These are phyloP conservation scores for Colletotrichum tofieldiae DNA, from an alignment of 2,329 filamentous ascomycete species.

Conservation along the genomic window DNA sequence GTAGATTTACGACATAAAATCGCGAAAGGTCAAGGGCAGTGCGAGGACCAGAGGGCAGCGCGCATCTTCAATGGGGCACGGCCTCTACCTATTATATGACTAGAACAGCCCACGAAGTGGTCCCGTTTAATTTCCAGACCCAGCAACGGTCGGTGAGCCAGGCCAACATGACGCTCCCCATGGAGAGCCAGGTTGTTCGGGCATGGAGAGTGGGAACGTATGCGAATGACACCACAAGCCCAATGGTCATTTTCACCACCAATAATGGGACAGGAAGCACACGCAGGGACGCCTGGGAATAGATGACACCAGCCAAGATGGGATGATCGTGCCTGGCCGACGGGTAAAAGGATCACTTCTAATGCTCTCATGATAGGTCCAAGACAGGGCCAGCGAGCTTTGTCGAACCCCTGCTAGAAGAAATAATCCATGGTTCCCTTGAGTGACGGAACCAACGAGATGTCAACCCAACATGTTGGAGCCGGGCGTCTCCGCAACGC, in stretches of 20 bases:
- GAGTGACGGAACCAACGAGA: neutral
- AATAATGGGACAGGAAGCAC: slow-evolving; percentile 19
- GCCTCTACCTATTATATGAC: slow-evolving; percentile 24
- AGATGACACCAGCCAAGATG: slow-evolving; percentile 9
- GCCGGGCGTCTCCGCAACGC: slow-evolving; percentile 33
- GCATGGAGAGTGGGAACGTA: slow-evolving; percentile 25
- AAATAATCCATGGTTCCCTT: slow-evolving; percentile 22
- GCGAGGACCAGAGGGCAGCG: neutral
- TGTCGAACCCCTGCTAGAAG: slow-evolving; percentile 18
- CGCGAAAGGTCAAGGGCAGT: neutral
- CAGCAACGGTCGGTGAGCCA: slow-evolving; percentile 37
- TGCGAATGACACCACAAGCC: slow-evolving; percentile 17
- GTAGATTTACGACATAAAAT: neutral
- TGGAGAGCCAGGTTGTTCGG: slow-evolving; percentile 19
- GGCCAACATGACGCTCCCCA: slow-evolving; percentile 29
- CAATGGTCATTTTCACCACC: slow-evolving; percentile 7
- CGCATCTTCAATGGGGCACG: neutral
- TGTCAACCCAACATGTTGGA: slow-evolving; percentile 19
- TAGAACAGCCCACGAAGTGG: slow-evolving; percentile 3
- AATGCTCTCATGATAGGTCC: neutral
- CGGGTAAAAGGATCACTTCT: slow-evolving; percentile 32
- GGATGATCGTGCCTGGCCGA: slow-evolving; percentile 25
- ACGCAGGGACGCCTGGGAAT: slow-evolving; percentile 19
- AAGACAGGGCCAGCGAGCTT: neutral
- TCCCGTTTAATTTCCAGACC: neutral